Base-by-base conservation (phyloP, 2,329 filamentous ascomycete genomes). In the Fusarium phyllophilum region DNA sequence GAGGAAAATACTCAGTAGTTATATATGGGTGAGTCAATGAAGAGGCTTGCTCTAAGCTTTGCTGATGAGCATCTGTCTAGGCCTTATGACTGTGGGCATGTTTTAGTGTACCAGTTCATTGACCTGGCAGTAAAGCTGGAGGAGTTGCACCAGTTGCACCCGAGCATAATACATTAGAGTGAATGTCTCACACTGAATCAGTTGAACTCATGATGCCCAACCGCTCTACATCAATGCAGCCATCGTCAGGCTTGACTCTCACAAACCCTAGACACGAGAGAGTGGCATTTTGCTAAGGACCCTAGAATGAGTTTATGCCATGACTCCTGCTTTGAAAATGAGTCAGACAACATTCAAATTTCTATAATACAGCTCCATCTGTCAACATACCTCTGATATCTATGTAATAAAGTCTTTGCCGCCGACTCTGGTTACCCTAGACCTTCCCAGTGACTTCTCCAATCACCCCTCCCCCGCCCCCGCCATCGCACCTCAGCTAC, bases 401-500 rank as follows among this genome's bases (percentile, higher is more conserved):
- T 31, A 18, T 24, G 24, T 26, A 26, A 18, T 6, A 13, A n/a
- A 24, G 22, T 26, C 24, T 29, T 48, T 22, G 18, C 17, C 45
- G 15, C 9, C 24, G 15, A 57, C n/a, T 36, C 17, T 22, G n/a
- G 34, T 22, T 74, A 74, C 71, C 74, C 71, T 76, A 70, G 26
- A 75, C 58, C 49, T 22, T 13, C 12, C 22, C 55, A 22, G 34
- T 34, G 34, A 41, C 34, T 34, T 56, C 51, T 69, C 48, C 33
- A 61, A 72, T 66, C 66, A 61, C 75, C 67, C 74, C 71, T 59
- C 70, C 73, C 74, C 75, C 75, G 63, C 75, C 75, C 72, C 73
- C 75, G 69, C 74, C 75, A 77, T 77, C 58, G 33, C 46, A 73
- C 57, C 59, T 67, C 62, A 56, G 24, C 58, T 52, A 60, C 70